phyloP scores from a whole-genome alignment of 179 eudicot genomes.

The Amaranthus tricolor region DNA sequence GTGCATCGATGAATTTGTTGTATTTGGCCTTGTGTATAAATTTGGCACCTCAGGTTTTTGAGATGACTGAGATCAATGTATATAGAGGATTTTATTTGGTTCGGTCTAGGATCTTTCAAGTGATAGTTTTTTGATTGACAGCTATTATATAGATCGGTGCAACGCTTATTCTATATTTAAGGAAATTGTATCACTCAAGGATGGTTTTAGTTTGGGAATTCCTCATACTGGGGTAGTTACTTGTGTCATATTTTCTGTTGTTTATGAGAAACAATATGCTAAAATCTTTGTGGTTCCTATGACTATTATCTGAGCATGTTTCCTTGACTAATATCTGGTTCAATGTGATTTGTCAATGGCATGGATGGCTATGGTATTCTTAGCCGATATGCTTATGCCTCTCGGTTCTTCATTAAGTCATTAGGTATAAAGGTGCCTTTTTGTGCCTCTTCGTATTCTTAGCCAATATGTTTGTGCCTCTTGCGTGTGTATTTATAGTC shows the following conservation, averaged over 20 bases:
- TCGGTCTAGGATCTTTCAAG: neutral
- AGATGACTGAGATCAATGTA: neutral
- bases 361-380: neutral
- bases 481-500: neutral
- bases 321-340: too few relatives aligned
- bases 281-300: neutral
- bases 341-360: too few relatives aligned
- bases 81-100: neutral
- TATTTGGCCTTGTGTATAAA: neutral
- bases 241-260: neutral
- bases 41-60: neutral
- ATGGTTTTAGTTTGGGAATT: neutral
- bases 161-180: neutral
- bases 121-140: neutral
- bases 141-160: neutral
- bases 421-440: too few relatives aligned
- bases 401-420: neutral
- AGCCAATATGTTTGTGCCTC: neutral
- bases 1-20: neutral
- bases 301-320: neutral
- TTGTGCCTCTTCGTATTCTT: neutral
- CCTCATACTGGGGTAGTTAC: neutral
- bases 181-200: neutral
- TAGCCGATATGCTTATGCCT: conserved; percentile 1
- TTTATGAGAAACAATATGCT: neutral